Evolutionary conservation across 306 rosid species (phyloP), one percentile per base, ranked within the genome.

Genomic region (Elaeagnus macrophylla): DNA sequence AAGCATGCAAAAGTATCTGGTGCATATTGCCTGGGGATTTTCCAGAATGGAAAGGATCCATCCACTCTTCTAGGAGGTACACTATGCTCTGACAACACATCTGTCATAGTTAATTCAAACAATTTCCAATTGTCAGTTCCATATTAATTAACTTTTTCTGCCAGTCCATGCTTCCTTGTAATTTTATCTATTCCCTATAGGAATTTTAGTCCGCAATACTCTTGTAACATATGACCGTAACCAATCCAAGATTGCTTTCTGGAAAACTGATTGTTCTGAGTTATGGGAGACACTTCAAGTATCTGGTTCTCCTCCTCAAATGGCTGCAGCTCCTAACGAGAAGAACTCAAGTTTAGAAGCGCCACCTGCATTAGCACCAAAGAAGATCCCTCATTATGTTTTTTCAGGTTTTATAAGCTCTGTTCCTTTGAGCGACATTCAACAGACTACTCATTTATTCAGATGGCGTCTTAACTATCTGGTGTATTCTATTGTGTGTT

Each of bases 261-360:
- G 95, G 99, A 87, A 93, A 79, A 93, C 99, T 56, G 87, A 93
- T 71, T 93, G 99, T 84, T 80, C 95, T 3, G 95, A 87, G 76
- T 67, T 87, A 64, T 93, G 94, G 96, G 85, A 84, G 73, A 84
- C 74, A 51, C 81, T 87, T 59, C 85, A 80, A 9, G 44, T 61
- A 45, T 67, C 78, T 56, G 75, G 63, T 79, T 75, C 83, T 36
- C 76, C 85, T 32, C 77, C 76, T 53, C 75, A 76, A 19, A 54
- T 48, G 60, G 72, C 88, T 61, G 69, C 81, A 66, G 72, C 71
- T 61, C 60, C 88, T 36, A 54, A 57, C 51, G 54, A 55, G 64
- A 62, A 62, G 43, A 79, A 80, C 57, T 45, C 63, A 38, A 62
- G 75, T 50, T 15, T 59, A 42, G 66, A 45, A 60, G 42, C 59